phyloP scores from a whole-genome alignment of 768 basidiomycete genomes.

The Psilocybe cubensis region DNA sequence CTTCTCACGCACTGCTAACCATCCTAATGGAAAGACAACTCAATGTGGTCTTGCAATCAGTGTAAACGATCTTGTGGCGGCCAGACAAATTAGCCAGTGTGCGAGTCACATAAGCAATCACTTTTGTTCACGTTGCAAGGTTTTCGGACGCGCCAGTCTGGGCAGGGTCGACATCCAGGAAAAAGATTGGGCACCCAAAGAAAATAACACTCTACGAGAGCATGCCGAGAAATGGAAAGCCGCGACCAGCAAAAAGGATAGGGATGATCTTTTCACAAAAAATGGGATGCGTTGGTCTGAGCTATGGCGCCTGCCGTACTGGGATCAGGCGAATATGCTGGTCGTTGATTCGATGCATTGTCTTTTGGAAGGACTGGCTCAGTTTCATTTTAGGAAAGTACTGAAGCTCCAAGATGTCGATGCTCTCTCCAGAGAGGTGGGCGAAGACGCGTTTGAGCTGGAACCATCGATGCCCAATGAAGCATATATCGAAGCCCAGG shows the following conservation, averaged over 20 bases:
- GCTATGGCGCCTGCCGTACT: conserved; percentile 35
- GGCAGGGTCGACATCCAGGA: conserved; percentile 12
- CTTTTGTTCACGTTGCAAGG: conserved; percentile 27
- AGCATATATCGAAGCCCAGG: background rate
- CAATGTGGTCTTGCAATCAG: conserved; percentile 22
- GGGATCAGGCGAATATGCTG: conserved; percentile 28
- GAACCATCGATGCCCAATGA: background rate
- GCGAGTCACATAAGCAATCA: conserved; percentile 15
- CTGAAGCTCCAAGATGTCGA: conserved; percentile 5
- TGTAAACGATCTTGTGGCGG: conserved; percentile 37
- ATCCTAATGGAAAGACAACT: conserved; percentile 29
- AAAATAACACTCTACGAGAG: conserved; percentile 14
- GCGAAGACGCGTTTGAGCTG: background rate
- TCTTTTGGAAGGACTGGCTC: conserved; percentile 33
- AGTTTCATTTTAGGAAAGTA: conserved; percentile 31
- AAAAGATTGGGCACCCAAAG: conserved; percentile 15
- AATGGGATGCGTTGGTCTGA: conserved; percentile 30
- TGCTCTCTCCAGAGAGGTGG: background rate
- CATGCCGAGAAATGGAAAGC: conserved; percentile 20
- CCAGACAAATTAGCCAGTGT: conserved; percentile 32
- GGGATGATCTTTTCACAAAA: conserved; percentile 14
- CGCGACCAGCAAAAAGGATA: conserved; percentile 13
- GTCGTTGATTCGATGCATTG: conserved; percentile 44
- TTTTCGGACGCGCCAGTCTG: conserved; percentile 17
- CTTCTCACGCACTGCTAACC: conserved; percentile 23